A percentile compares a stretch with the other conserved stretches of the same genome.
Conservation (phyloP, 768 basidiomycete genomes). For the Mycena venus region DNA sequence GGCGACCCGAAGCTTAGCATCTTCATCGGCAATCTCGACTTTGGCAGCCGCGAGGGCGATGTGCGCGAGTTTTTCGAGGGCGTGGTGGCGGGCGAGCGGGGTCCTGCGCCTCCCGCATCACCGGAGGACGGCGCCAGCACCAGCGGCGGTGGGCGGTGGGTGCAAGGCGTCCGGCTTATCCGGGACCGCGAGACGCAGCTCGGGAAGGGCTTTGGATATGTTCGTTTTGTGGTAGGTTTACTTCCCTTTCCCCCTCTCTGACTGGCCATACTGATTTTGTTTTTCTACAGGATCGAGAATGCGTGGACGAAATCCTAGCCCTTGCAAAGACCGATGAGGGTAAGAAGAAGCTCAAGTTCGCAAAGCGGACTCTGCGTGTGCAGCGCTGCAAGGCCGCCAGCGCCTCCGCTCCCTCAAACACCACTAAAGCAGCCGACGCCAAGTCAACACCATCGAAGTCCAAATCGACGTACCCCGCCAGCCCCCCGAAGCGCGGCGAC, state of each 20-base stretch:
- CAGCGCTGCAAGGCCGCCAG: slow-evolving; percentile 89
- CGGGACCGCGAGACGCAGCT: slow-evolving; percentile 93
- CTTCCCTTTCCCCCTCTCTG: background rate
- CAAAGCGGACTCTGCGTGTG: slow-evolving; percentile 92
- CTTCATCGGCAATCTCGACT: slow-evolving; percentile 95
- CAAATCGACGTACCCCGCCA: slow-evolving; percentile 34
- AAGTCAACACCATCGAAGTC: slow-evolving; percentile 11
- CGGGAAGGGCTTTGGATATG: slow-evolving; percentile 96
- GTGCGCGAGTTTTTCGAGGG: slow-evolving; percentile 89
- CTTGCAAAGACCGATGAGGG: slow-evolving; percentile 64
- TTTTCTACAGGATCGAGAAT: slow-evolving; percentile 92
- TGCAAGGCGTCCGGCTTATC: slow-evolving; percentile 88
- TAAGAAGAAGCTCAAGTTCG: slow-evolving; percentile 81
- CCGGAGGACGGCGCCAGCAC: slow-evolving; percentile 40
- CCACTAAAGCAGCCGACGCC: slow-evolving; percentile 41
- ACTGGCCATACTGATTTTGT: too few relatives aligned
- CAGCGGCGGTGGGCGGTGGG: slow-evolving; percentile 79
- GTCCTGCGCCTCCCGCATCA: slow-evolving; percentile 56
- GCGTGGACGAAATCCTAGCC: slow-evolving; percentile 93
- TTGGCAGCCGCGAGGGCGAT: slow-evolving; percentile 92
- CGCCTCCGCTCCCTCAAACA: slow-evolving; percentile 37
- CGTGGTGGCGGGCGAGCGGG: slow-evolving; percentile 77
- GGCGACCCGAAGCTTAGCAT: slow-evolving; percentile 84
- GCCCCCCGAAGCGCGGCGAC: slow-evolving; percentile 77
- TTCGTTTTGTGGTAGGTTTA: slow-evolving; percentile 82